Evolutionary conservation across 2,329 filamentous ascomycete species (phyloP).

Genomic region (Aspergillus piperis): DNA sequence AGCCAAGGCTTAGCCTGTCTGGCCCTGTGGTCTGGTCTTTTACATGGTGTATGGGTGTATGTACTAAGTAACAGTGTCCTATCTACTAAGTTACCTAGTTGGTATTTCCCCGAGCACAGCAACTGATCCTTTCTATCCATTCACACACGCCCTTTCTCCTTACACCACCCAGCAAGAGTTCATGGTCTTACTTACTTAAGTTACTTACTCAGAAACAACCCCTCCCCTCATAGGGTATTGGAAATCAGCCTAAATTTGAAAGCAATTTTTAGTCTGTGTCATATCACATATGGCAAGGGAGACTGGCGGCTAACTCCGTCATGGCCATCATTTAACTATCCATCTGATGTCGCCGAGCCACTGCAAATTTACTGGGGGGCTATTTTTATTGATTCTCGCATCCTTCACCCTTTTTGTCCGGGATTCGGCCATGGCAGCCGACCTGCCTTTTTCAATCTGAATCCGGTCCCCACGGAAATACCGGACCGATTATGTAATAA

Average conservation of each 20-base stretch:
- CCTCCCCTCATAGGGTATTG: not conserved
- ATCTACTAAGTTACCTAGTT: too few species aligned
- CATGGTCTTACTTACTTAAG: not conserved
- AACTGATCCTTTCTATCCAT: too few species aligned
- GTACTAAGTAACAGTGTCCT: not conserved
- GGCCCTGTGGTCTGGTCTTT: not conserved
- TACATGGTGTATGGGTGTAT: not conserved
- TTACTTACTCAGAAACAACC: not conserved
- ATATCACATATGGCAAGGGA: not conserved
- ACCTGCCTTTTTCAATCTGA: not conserved
- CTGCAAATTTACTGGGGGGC: not conserved
- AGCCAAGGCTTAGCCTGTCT: slow-evolving; percentile 24
- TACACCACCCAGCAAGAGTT: not conserved
- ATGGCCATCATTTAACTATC: too few species aligned
- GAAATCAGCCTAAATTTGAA: not conserved
- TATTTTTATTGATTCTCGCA: too few species aligned
- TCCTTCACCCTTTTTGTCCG: not conserved
- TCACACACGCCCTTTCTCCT: too few species aligned
- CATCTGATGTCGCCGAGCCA: not conserved
- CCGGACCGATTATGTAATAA: slow-evolving; percentile 11
- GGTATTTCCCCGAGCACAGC: not conserved
- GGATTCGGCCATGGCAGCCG: not conserved
- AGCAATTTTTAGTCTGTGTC: not conserved
- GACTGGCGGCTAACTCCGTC: not conserved
- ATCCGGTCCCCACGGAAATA: not conserved